Percentiles rank a stretch among this genome's conserved stretches.
Conservation (phyloP, 2,329 filamentous ascomycete genomes). For the Coleophoma cylindrospora region DNA sequence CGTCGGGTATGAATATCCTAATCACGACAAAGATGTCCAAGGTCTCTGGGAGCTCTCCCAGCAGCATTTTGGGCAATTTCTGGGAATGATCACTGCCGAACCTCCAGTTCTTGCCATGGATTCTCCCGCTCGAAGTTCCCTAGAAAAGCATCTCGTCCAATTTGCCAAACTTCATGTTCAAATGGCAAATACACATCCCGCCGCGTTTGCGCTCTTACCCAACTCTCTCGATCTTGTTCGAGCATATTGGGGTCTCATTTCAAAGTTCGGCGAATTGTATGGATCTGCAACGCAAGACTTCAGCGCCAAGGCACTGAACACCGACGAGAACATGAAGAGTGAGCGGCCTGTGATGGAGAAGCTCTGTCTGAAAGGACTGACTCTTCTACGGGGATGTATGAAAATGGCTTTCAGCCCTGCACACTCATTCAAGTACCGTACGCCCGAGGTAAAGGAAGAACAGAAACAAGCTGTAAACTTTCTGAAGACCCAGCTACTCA, state of each 20-base stretch:
- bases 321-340: conserved; percentile 39
- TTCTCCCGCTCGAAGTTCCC: conserved; percentile 47
- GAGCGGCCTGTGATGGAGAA: conserved; percentile 68
- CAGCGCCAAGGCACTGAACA: conserved; percentile 37
- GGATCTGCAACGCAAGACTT: conserved; percentile 37
- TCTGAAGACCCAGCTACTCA: conserved; percentile 71
- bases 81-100: conserved; percentile 55
- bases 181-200: conserved; percentile 74
- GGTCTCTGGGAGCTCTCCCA: conserved; percentile 79
- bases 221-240: conserved; percentile 72
- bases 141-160: conserved; percentile 86
- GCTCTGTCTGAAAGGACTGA: conserved; percentile 75
- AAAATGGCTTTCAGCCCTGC: conserved; percentile 78
- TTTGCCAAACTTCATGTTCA: conserved; percentile 88
- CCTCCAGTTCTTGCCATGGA: conserved; percentile 40
- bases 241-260: conserved; percentile 81
- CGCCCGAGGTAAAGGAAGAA: conserved; percentile 69
- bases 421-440: conserved; percentile 80
- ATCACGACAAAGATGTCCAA: conserved; percentile 69
- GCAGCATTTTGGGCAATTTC: conserved; percentile 71
- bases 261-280: conserved; percentile 71
- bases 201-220: conserved; percentile 77
- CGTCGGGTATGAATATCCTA: conserved; percentile 78
- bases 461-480: conserved; percentile 63
- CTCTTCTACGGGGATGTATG: conserved; percentile 76